Evolutionary conservation across 805 yeast species (phyloP).

Genomic region (Tetrapisispora arboricola): DNA sequence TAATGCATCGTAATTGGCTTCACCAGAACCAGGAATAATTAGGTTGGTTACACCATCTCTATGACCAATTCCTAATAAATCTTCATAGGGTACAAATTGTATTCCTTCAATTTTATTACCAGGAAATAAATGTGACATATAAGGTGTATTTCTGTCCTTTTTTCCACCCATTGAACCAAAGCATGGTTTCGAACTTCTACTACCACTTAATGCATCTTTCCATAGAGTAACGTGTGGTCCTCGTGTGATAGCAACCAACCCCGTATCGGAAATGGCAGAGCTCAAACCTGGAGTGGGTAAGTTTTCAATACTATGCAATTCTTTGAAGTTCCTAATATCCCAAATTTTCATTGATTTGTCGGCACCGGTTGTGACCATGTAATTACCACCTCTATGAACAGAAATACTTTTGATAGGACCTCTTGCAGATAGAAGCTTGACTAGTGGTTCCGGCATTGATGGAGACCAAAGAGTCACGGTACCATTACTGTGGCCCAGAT

Average conservation of each 20-base stretch:
- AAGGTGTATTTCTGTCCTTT: slow-evolving; percentile 49
- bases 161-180: slow-evolving; percentile 30
- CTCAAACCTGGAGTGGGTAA: slow-evolving; percentile 80
- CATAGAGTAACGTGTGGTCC: slow-evolving; percentile 92
- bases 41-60: slow-evolving; percentile 68
- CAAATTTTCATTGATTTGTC: slow-evolving; percentile 80
- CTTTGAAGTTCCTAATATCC: slow-evolving; percentile 83
- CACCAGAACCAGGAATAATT: slow-evolving; percentile 94
- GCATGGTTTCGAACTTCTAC: slow-evolving; percentile 40
- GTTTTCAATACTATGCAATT: slow-evolving; percentile 48
- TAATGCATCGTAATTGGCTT: slow-evolving; percentile 90
- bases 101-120: slow-evolving; percentile 61
- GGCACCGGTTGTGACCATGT: slow-evolving; percentile 88
- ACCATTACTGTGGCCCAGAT: slow-evolving; percentile 89
- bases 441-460: slow-evolving; percentile 73
- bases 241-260: slow-evolving; percentile 82
- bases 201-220: slow-evolving; percentile 64
- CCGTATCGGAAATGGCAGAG: slow-evolving; percentile 75
- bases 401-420: slow-evolving; percentile 86
- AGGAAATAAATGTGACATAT: slow-evolving; percentile 82
- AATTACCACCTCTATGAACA: slow-evolving; percentile 81
- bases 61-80: slow-evolving; percentile 87
- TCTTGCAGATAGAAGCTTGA: slow-evolving; percentile 64
- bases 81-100: slow-evolving; percentile 88
- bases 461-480: slow-evolving; percentile 93